Conservation (phyloP, 2,329 filamentous ascomycete genomes). For the Colletotrichum chlorophyti region DNA sequence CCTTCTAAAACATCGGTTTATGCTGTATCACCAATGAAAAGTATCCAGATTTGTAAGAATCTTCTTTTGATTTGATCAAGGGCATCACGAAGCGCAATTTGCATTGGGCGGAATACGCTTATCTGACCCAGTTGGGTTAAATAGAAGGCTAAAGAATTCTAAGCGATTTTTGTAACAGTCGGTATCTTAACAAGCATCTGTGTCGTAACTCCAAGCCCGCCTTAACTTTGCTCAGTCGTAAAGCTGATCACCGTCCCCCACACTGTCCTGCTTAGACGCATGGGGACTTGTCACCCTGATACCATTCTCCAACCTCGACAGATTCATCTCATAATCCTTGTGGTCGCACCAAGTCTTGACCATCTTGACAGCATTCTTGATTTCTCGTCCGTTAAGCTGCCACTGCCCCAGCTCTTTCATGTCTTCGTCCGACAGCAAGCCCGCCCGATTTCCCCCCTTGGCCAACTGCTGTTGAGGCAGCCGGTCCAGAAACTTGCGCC, state of each 20-base stretch:
- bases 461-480: slow-evolving; percentile 32
- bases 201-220: no score
- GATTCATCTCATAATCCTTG: slow-evolving; percentile 49
- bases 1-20: no score
- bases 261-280: slow-evolving; percentile 41
- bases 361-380: slow-evolving; percentile 56
- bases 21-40: no score
- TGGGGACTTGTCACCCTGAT: slow-evolving; percentile 54
- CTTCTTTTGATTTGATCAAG: no score
- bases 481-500: slow-evolving; percentile 53
- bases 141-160: no score
- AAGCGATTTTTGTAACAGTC: no score
- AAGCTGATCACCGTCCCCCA: slow-evolving; percentile 33
- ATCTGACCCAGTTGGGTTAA: no score
- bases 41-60: no score
- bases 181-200: no score
- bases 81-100: no score
- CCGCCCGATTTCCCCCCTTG: background rate
- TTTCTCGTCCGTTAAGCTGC: slow-evolving; percentile 53
- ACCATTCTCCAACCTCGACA: slow-evolving; percentile 49
- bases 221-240: slow-evolving; percentile 31
- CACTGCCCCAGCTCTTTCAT: slow-evolving; percentile 46
- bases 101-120: no score
- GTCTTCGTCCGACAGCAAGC: slow-evolving; percentile 42
- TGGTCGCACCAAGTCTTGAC: slow-evolving; percentile 52